A percentile compares a stretch with the other conserved stretches of the same genome.
Evolutionary conservation across 352 stramenopile genomes (phyloP).

Genomic region (Pythium vanterpoolii): DNA sequence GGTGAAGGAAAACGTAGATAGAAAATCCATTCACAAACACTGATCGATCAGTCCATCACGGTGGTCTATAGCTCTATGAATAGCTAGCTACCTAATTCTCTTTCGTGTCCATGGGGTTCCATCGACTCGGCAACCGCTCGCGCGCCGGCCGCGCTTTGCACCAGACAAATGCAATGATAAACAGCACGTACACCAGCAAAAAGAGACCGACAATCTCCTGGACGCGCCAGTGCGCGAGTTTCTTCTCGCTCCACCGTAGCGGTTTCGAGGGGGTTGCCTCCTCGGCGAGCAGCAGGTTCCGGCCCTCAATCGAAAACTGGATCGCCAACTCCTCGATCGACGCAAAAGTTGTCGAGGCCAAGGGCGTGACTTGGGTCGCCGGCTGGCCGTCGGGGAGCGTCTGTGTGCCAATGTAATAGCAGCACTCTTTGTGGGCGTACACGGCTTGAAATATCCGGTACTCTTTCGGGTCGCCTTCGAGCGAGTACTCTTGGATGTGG

Average conservation of each 20-base stretch:
- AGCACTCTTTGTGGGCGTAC: slow-evolving; percentile 79
- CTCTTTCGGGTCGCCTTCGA: slow-evolving; percentile 61
- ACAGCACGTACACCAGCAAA: slow-evolving; percentile 56
- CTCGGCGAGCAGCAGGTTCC: slow-evolving; percentile 52
- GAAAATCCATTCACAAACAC: background rate
- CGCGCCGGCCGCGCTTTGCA: slow-evolving; percentile 63
- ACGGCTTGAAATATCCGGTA: slow-evolving; percentile 85
- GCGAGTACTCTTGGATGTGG: slow-evolving; percentile 78
- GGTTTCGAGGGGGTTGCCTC: slow-evolving; percentile 23
- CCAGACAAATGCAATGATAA: slow-evolving; percentile 77
- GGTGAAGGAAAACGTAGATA: too few relatives aligned
- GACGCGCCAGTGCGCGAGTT: slow-evolving; percentile 22
- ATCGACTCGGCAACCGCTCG: slow-evolving; percentile 75
- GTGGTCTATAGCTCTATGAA: slow-evolving; percentile 3
- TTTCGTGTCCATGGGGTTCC: slow-evolving; percentile 74
- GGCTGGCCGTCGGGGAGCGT: slow-evolving; percentile 52
- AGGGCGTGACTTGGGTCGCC: slow-evolving; percentile 64
- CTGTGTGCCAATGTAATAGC: slow-evolving; percentile 84
- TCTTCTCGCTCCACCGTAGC: slow-evolving; percentile 9
- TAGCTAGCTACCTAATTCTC: slow-evolving; percentile 40
- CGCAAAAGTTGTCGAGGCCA: slow-evolving; percentile 73
- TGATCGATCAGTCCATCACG: background rate
- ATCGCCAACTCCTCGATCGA: slow-evolving; percentile 76
- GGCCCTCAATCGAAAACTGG: slow-evolving; percentile 72
- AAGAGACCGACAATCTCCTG: slow-evolving; percentile 71